phyloP scores from a whole-genome alignment of 1,139 yeast genomes.

The Debaryomyces nepalensis region DNA sequence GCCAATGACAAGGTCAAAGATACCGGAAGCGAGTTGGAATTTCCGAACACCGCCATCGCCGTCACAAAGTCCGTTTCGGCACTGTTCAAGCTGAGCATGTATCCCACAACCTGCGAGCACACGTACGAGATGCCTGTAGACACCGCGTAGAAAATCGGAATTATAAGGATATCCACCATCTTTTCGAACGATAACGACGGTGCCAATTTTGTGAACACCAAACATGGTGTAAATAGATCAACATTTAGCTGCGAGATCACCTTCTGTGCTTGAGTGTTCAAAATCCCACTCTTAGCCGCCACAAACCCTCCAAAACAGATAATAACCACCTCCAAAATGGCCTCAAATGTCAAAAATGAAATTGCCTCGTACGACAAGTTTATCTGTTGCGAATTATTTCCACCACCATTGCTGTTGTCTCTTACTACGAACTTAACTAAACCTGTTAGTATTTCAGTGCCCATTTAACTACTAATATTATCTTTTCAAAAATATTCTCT shows the following conservation, averaged over 20 bases:
- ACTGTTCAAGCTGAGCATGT: slow-evolving; percentile 53
- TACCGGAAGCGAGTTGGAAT: slow-evolving; percentile 81
- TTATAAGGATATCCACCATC: slow-evolving; percentile 68
- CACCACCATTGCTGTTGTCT: not conserved
- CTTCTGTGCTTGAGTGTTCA: slow-evolving; percentile 66
- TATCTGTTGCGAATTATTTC: not conserved
- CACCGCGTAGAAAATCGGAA: slow-evolving; percentile 72
- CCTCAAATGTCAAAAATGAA: slow-evolving; percentile 72
- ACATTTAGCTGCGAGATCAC: slow-evolving; percentile 71
- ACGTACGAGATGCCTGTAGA: slow-evolving; percentile 64
- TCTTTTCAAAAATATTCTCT: not conserved
- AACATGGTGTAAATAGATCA: slow-evolving; percentile 81
- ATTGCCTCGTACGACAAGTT: slow-evolving; percentile 57
- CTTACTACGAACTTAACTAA: not conserved
- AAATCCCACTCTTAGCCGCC: slow-evolving; percentile 64
- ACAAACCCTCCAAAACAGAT: slow-evolving; percentile 74
- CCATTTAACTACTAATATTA: not conserved
- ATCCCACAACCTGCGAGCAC: slow-evolving; percentile 56
- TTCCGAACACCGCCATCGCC: slow-evolving; percentile 89
- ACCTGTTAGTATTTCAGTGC: slow-evolving; percentile 2
- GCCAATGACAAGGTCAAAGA: slow-evolving; percentile 73
- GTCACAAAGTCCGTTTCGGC: slow-evolving; percentile 81
- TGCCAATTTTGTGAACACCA: slow-evolving; percentile 80
- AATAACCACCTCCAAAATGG: slow-evolving; percentile 76
- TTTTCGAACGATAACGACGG: slow-evolving; percentile 70